Evolutionary conservation across 202 grass and related monocot genomes (phyloP), one percentile per base, ranked within the genome.

Genomic region (Elaeis oleifera): DNA sequence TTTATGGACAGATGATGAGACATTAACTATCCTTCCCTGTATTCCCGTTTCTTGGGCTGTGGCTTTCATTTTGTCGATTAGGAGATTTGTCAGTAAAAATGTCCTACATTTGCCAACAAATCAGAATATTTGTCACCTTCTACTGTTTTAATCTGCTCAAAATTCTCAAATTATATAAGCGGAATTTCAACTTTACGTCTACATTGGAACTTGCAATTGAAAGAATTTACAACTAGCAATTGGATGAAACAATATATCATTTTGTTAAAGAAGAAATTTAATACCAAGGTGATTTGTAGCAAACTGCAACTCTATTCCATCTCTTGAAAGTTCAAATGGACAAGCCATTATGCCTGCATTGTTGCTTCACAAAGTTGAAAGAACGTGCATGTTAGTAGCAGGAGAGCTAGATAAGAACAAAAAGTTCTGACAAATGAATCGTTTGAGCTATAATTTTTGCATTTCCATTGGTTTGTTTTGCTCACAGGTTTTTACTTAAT

Each of bases 321-420:
- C 83, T 32, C 49, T 82, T 20, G 90, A 95, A 16, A 87, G 53
- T 55, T 84, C 61, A 72, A 82, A 95, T 36, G 83, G 90, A 58
- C 90, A 95, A 0, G 75, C 86, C 83, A 95, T 84, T 56, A 87
- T 80, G 32, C 90, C 86, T 71, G 86, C 90, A 73, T 95, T 90
- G 62, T 90, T 95, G 80, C 86, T 95, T 79, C 56, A 31, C 39
- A 16, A 76, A 51, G 8, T 20, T 50, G 13, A 6, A 44, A 73
- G 21, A 11, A 23, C 5, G 28, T 29, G 5, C 0, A 6, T 29
- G 5, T 44, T 44, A 44, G 36, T 13, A 44, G 36, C 36, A 13
- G 1, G 1, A 44, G 9, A 13, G 9, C 36, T 13, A 44, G 2
- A 13, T 44, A 2, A 13, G 36, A 13, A 13, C 9, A 44, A 44